These are phyloP conservation scores for Ballota nigra DNA, from an alignment of 257 asterid genomes.

Conservation along the genomic window DNA sequence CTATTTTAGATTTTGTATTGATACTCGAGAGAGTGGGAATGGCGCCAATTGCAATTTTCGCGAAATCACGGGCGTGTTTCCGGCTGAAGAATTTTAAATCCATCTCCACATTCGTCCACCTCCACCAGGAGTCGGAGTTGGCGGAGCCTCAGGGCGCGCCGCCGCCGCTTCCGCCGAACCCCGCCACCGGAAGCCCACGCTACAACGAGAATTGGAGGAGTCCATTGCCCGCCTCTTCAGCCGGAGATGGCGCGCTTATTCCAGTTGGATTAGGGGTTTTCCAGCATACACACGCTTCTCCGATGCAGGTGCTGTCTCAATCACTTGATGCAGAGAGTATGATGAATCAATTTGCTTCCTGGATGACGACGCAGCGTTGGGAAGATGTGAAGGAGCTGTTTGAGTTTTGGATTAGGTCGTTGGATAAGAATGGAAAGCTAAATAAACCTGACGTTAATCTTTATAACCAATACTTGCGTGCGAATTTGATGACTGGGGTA, in stretches of 20 bases:
- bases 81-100: constrained; percentile 42
- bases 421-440: constrained; percentile 73
- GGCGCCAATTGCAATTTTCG: constrained; percentile 49
- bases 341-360: constrained; percentile 58
- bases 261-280: constrained; percentile 40
- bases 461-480: constrained; percentile 76
- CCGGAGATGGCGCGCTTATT: constrained; percentile 38
- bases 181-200: constrained; percentile 69
- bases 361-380: constrained; percentile 76
- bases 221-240: constrained; percentile 32
- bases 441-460: constrained; percentile 76
- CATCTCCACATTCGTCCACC: constrained; percentile 66
- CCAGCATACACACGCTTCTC: constrained; percentile 25
- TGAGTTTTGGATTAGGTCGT: constrained; percentile 68
- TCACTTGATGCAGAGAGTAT: constrained; percentile 51
- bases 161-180: constrained; percentile 73
- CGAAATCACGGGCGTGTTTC: constrained; percentile 54
- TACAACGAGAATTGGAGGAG: constrained; percentile 76
- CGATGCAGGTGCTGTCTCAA: constrained; percentile 40
- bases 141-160: constrained; percentile 38
- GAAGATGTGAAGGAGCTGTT: constrained; percentile 67
- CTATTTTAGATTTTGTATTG: background rate
- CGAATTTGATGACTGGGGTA: constrained; percentile 70
- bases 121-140: constrained; percentile 60
- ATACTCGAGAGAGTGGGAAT: constrained; percentile 18